Conservation (phyloP, 1,139 yeast species). For the Casaregolazyma lundiana region DNA sequence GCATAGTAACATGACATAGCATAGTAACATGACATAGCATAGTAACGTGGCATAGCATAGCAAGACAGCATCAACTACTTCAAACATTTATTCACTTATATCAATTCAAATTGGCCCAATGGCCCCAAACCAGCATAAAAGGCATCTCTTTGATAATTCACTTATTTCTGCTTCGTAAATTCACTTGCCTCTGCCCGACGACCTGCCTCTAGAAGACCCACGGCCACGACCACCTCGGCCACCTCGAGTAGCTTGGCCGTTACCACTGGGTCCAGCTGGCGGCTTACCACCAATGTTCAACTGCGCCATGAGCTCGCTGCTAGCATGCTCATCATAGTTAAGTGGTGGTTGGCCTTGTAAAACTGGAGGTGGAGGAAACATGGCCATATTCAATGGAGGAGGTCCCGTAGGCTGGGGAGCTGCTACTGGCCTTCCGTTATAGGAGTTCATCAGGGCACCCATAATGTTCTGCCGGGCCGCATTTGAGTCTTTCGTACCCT, state of each 20-base stretch:
- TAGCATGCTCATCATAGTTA: slow-evolving; percentile 25
- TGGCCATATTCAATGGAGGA: slow-evolving; percentile 14
- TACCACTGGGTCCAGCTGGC: slow-evolving; percentile 8
- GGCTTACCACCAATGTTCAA: slow-evolving; percentile 18
- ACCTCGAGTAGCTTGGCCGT: slow-evolving; percentile 19
- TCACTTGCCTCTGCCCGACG: too few species aligned
- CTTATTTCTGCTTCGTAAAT: too few species aligned
- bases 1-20: neutral
- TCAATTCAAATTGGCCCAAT: too few species aligned
- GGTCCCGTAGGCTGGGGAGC: slow-evolving; percentile 27
- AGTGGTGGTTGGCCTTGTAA: slow-evolving; percentile 17
- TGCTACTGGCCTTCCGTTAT: slow-evolving; percentile 18
- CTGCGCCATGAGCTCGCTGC: slow-evolving; percentile 31
- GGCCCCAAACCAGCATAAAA: too few species aligned
- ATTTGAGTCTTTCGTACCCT: slow-evolving; percentile 36
- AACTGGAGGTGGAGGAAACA: slow-evolving; percentile 21
- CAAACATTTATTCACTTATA: too few species aligned
- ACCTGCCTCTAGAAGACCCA: too few species aligned
- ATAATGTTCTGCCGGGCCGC: slow-evolving; percentile 40
- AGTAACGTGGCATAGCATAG: slow-evolving; percentile 19
- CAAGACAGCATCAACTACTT: too few species aligned
- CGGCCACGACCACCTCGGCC: slow-evolving; percentile 32
- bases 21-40: neutral
- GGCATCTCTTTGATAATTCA: too few species aligned
- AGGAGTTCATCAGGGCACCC: slow-evolving; percentile 40